A percentile compares a stretch with the other conserved stretches of the same genome.
These are phyloP conservation scores for Chimonanthus salicifolius DNA, from an alignment of 164 flowering plant species.

Conservation along the genomic window DNA sequence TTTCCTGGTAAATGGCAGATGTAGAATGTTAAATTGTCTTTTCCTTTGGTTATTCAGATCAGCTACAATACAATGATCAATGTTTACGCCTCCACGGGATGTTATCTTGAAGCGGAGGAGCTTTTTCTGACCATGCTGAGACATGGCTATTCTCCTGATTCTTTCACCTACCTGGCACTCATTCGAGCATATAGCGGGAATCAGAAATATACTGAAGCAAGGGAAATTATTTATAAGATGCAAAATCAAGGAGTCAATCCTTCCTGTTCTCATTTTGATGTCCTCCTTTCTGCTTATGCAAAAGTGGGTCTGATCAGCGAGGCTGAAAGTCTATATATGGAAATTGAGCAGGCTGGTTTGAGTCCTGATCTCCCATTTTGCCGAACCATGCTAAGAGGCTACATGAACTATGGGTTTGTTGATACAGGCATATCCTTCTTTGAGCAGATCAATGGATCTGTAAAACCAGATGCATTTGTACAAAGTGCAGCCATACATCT, in stretches of 20 bases:
- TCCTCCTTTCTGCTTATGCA: slow-evolving; percentile 39
- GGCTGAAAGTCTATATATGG: slow-evolving; percentile 53
- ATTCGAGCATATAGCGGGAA: slow-evolving; percentile 50
- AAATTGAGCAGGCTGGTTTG: slow-evolving; percentile 33
- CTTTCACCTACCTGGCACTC: slow-evolving; percentile 63
- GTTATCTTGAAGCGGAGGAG: slow-evolving; percentile 48
- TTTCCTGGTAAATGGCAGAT: background rate
- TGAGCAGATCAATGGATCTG: slow-evolving; percentile 30
- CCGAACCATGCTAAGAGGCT: slow-evolving; percentile 61
- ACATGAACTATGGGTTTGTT: slow-evolving; percentile 56
- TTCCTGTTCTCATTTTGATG: slow-evolving; percentile 49
- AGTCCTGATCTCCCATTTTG: slow-evolving; percentile 49
- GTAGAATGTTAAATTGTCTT: background rate
- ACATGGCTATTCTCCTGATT: slow-evolving; percentile 55
- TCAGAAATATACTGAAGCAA: slow-evolving; percentile 53
- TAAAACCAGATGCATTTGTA: slow-evolving; percentile 49
- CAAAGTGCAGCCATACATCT: slow-evolving; percentile 72
- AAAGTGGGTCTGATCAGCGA: slow-evolving; percentile 51
- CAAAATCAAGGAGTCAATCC: slow-evolving; percentile 39
- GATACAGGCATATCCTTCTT: slow-evolving; percentile 60
- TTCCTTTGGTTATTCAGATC: slow-evolving; percentile 37
- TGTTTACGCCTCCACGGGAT: slow-evolving; percentile 51
- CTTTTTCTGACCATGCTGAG: slow-evolving; percentile 57
- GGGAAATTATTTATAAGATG: slow-evolving; percentile 51
- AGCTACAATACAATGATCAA: slow-evolving; percentile 81